Percentiles rank a stretch among this genome's conserved stretches.
Evolutionary conservation across 768 basidiomycete species (phyloP).

Genomic region (Hygrophorus pudorinus): DNA sequence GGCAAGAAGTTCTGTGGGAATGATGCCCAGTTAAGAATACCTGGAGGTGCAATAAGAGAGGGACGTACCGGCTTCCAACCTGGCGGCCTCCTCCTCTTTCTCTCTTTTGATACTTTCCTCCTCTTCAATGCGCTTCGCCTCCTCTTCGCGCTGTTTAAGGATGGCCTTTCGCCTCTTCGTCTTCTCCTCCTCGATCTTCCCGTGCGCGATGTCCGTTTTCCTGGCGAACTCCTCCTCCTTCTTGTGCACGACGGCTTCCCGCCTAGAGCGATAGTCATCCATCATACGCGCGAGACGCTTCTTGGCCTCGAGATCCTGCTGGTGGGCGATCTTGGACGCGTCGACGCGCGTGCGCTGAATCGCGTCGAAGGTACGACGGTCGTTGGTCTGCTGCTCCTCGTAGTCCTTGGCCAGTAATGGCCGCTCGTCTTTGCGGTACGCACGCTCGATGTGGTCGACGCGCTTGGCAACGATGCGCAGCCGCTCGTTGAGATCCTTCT

Average conservation of each 20-base stretch:
- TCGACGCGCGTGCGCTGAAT: constrained; percentile 51
- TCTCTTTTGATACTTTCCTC: constrained; percentile 28
- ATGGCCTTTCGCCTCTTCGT: constrained; percentile 51
- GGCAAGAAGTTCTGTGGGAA: constrained; percentile 35
- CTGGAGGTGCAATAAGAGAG: not conserved
- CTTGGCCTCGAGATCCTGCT: constrained; percentile 67
- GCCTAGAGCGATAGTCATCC: constrained; percentile 51
- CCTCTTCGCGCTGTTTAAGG: constrained; percentile 50
- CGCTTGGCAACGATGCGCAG: constrained; percentile 80
- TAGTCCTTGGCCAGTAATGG: constrained; percentile 84
- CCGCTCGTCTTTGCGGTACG: constrained; percentile 87
- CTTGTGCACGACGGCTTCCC: constrained; percentile 43
- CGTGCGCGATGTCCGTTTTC: constrained; percentile 43
- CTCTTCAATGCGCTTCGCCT: constrained; percentile 33
- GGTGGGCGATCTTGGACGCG: constrained; percentile 43
- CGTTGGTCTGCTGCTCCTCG: constrained; percentile 69
- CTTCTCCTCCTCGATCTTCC: constrained; percentile 82
- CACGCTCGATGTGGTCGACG: constrained; percentile 91
- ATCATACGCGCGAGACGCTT: constrained; percentile 61
- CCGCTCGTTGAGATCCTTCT: constrained; percentile 74
- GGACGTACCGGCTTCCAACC: constrained; percentile 41
- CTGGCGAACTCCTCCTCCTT: constrained; percentile 57
- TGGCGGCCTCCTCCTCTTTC: constrained; percentile 44
- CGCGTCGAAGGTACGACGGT: constrained; percentile 58
- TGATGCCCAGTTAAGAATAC: not conserved